Evolutionary conservation across 345 rosid species (phyloP).

Genomic region (Boechera divaricarpa): DNA sequence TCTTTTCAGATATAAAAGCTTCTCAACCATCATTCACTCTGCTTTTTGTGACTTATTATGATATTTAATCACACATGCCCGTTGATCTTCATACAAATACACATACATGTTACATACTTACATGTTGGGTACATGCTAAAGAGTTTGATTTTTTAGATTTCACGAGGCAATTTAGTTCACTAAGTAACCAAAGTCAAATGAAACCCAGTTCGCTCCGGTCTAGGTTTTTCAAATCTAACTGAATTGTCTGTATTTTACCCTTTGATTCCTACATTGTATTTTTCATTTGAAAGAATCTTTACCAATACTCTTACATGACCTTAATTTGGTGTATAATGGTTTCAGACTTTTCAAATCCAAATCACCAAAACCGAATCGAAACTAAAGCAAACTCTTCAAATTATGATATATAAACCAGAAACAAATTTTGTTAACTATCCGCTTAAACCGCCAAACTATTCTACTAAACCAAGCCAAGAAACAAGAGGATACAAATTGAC

Average conservation of each 20-base stretch:
- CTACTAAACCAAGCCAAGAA: not conserved
- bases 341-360: not conserved
- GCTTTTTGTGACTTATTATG: slow-evolving; percentile 19
- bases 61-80: slow-evolving; percentile 1
- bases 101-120: not conserved
- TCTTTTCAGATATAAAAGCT: slow-evolving; percentile 41
- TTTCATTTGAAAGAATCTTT: not conserved
- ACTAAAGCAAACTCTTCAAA: not conserved
- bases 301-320: too few relatives aligned
- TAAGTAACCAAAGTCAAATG: too few relatives aligned
- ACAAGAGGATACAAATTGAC: not conserved
- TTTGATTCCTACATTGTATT: too few relatives aligned
- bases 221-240: not conserved
- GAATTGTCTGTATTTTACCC: too few relatives aligned
- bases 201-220: not conserved
- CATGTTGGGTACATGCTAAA: not conserved
- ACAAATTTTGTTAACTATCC: not conserved
- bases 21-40: slow-evolving; percentile 40
- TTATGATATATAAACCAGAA: not conserved
- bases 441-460: not conserved
- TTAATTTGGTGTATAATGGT: not conserved
- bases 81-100: not conserved
- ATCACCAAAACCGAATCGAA: not conserved
- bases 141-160: not conserved
- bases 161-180: not conserved